Conservation (phyloP, 108 stramenopile species). For the Aureococcus anophagefferens region DNA sequence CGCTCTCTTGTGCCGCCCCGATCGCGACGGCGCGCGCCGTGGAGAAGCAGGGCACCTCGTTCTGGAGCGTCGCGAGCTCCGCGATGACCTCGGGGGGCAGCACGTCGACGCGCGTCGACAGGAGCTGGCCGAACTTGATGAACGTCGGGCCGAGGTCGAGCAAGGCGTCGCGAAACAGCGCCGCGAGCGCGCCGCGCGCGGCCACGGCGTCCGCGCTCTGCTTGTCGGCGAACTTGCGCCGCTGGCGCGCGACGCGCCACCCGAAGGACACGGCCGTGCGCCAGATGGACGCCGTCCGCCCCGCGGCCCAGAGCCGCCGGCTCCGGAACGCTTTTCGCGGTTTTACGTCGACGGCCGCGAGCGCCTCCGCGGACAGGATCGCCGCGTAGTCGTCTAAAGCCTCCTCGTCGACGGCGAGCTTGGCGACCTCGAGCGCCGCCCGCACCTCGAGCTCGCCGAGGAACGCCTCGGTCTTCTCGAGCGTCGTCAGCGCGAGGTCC, state of each 20-base stretch:
- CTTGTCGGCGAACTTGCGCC: not conserved
- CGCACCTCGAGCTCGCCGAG: no score
- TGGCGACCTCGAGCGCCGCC: no score
- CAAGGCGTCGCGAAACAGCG: slow-evolving; percentile 74
- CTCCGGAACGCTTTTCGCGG: no score
- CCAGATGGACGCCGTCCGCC: not conserved
- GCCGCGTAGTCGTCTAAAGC: no score
- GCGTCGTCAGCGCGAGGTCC: no score
- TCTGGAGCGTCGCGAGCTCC: slow-evolving; percentile 77
- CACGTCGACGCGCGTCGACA: slow-evolving; percentile 88
- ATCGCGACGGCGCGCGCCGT: slow-evolving; percentile 63
- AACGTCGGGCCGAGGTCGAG: slow-evolving; percentile 87
- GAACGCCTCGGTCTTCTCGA: no score
- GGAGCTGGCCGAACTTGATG: slow-evolving; percentile 84
- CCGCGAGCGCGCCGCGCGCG: slow-evolving; percentile 34
- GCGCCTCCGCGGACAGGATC: no score
- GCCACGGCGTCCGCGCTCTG: not conserved
- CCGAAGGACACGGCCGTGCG: not conserved
- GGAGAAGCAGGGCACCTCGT: slow-evolving; percentile 87
- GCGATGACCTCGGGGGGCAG: slow-evolving; percentile 91
- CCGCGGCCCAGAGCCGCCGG: no score
- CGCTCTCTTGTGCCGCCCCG: no score
- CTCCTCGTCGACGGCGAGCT: no score
- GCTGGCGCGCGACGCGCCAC: not conserved
- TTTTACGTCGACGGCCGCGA: no score